Conservation (phyloP, 2,329 filamentous ascomycete genomes). For the Dactylellina parvicollis region DNA sequence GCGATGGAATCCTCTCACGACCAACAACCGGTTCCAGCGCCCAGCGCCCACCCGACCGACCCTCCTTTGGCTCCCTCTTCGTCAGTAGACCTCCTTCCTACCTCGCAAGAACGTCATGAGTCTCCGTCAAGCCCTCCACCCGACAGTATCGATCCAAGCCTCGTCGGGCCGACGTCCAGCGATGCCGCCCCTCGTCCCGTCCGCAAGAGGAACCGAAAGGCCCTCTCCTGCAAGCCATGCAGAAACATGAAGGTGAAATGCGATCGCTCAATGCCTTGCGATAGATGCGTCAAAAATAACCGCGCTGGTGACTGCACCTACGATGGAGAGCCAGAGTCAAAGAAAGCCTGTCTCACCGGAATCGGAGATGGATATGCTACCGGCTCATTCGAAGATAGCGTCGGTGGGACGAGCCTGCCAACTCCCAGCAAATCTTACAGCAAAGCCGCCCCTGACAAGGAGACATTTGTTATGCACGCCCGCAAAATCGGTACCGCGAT, state of each 20-base stretch:
- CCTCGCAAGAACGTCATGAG: background rate
- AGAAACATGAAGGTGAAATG: constrained; percentile 53
- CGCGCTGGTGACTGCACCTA: constrained; percentile 36
- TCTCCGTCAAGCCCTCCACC: constrained; percentile 30
- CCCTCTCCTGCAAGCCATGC: constrained; percentile 47
- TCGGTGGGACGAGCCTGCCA: background rate
- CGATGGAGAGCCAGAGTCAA: constrained; percentile 44
- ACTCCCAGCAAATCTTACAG: background rate
- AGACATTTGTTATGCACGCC: constrained; percentile 15
- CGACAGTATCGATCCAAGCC: constrained; percentile 40
- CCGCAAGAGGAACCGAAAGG: constrained; percentile 47
- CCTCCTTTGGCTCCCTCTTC: background rate
- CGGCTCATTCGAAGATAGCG: constrained; percentile 14
- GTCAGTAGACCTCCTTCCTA: background rate
- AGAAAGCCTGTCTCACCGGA: constrained; percentile 37
- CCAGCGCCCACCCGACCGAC: background rate
- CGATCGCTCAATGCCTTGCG: constrained; percentile 46
- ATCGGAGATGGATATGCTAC: background rate
- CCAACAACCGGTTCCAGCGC: constrained; percentile 9
- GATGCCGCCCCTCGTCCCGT: constrained; percentile 32
- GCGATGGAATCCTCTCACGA: constrained; percentile 27
- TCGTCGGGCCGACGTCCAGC: constrained; percentile 11
- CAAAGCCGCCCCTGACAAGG: constrained; percentile 1
- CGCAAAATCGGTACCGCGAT: constrained; percentile 42
- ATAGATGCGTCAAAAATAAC: constrained; percentile 49